Evolutionary conservation across 805 yeast species (phyloP), one percentile per base, ranked within the genome.

Genomic region (Candida manassasensis): DNA sequence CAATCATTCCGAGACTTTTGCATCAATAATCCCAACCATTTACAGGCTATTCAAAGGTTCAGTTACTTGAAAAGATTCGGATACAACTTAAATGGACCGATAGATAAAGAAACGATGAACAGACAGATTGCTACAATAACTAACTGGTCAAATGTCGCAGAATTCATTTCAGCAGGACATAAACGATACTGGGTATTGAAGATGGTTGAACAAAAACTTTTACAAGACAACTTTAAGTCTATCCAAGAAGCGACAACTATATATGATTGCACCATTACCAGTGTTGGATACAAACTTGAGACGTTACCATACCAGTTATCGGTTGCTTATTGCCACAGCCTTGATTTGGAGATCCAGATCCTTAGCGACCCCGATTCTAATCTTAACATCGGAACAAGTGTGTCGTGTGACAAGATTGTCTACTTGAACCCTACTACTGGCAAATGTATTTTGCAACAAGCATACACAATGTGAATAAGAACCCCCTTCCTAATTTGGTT

Each of bases 271-370:
- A 49, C 67, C 3, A 45, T 77, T n/a, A 58, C 69, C 1, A 39
- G 44, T 13, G 42, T 40, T 3, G 63, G 65, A 9, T 50, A 57
- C 7, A 50, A 45, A 11, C 27, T 41, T 4, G 42, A 41, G 8
- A 57, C 52, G 2, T 15, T 39, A 10, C 32, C 36, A n/a, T 32
- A 38, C 4, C 50, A 44, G 2, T 29, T 70, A 1, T 62, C 62
- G n/a, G 54, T 53, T 26, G 81, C 67, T 0, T 74, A 60, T 47
- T 76, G 82, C 41, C 43, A 52, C 34, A 76, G 74, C 19, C 50
- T 71, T 21, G 71, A 64, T 15, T 45, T 71, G 9, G 73, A 67
- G 36, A 73, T 75, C 14, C 73, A 71, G n/a, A 50, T 75, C 9
- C 26, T 43, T 38, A 37, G 44, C 44, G 28, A 52, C 43, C 12